phyloP scores from a whole-genome alignment of 371 early-diverging fungal species.

The Lichtheimia corymbifera region DNA sequence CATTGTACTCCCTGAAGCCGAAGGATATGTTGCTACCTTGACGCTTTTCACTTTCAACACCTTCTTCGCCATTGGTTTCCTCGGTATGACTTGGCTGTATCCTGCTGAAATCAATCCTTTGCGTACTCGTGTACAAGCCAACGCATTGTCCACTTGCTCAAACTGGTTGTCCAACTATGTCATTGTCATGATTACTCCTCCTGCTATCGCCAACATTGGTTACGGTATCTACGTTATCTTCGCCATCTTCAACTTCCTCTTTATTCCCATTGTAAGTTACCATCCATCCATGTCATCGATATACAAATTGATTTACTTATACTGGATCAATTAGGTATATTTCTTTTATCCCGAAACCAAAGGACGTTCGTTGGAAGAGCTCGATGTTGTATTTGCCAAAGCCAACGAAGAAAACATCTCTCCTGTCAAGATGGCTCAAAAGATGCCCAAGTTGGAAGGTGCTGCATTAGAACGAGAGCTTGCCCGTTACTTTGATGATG shows the following conservation, averaged over 20 bases:
- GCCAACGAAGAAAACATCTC: constrained; percentile 16
- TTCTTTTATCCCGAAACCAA: constrained; percentile 78
- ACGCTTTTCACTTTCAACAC: constrained; percentile 48
- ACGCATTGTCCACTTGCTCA: constrained; percentile 50
- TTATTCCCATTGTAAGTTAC: constrained; percentile 28
- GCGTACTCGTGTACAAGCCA: constrained; percentile 32
- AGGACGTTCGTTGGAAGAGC: constrained; percentile 65
- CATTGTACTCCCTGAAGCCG: constrained; percentile 10
- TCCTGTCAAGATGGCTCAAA: constrained; percentile 20
- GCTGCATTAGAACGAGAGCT: constrained; percentile 11
- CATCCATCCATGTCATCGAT: neutral
- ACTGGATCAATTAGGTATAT: constrained; percentile 24
- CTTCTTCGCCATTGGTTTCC: constrained; percentile 61
- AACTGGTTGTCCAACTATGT: constrained; percentile 58
- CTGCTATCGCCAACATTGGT: constrained; percentile 32
- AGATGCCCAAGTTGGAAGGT: constrained; percentile 18
- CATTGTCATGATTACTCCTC: constrained; percentile 33
- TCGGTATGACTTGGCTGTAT: constrained; percentile 51
- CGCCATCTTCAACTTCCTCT: constrained; percentile 28
- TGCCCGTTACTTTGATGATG: constrained; percentile 16
- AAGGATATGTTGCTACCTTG: constrained; percentile 31
- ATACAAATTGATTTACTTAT: neutral
- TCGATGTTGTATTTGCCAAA: constrained; percentile 40
- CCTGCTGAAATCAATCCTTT: constrained; percentile 58
- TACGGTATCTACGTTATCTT: constrained; percentile 45